These are phyloP conservation scores for Lyophyllum semitale DNA, from an alignment of 768 basidiomycete genomes.

Conservation along the genomic window DNA sequence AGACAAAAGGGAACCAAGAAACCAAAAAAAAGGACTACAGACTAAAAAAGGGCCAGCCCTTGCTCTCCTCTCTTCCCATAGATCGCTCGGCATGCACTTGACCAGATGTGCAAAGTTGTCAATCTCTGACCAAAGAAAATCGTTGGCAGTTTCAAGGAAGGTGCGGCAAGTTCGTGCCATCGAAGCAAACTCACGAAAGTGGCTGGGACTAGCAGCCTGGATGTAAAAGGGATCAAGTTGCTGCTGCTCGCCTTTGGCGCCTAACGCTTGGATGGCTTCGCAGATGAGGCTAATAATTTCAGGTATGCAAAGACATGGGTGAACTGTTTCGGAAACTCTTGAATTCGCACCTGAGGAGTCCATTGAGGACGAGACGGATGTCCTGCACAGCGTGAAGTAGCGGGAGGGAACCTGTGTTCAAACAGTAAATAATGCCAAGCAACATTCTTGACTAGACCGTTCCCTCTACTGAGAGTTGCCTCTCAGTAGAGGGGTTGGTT, in stretches of 20 bases:
- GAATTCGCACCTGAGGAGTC: not conserved
- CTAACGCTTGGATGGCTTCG: not conserved
- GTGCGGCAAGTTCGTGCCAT: not conserved
- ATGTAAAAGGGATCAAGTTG: not conserved
- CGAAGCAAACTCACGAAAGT: not conserved
- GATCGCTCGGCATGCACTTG: constrained; percentile 2
- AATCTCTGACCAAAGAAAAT: not conserved
- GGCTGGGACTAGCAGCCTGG: not conserved
- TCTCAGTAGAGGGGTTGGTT: too few relatives aligned
- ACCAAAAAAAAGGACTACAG: not conserved
- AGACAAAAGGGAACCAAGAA: not conserved
- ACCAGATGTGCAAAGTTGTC: not conserved
- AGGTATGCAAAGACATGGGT: not conserved
- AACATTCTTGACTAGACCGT: too few relatives aligned
- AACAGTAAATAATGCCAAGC: too few relatives aligned
- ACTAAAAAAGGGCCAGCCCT: not conserved
- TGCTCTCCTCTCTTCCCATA: not conserved
- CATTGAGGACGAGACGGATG: not conserved
- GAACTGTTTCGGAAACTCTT: not conserved
- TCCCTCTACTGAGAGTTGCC: too few relatives aligned
- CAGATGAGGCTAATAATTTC: not conserved
- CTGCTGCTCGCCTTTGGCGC: not conserved
- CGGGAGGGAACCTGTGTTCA: too few relatives aligned
- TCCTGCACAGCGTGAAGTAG: too few relatives aligned
- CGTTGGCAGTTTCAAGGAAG: not conserved